Evolutionary conservation across 2,329 filamentous ascomycete species (phyloP), one percentile per base, ranked within the genome.

Genomic region (Ophiostoma triangulosporum): DNA sequence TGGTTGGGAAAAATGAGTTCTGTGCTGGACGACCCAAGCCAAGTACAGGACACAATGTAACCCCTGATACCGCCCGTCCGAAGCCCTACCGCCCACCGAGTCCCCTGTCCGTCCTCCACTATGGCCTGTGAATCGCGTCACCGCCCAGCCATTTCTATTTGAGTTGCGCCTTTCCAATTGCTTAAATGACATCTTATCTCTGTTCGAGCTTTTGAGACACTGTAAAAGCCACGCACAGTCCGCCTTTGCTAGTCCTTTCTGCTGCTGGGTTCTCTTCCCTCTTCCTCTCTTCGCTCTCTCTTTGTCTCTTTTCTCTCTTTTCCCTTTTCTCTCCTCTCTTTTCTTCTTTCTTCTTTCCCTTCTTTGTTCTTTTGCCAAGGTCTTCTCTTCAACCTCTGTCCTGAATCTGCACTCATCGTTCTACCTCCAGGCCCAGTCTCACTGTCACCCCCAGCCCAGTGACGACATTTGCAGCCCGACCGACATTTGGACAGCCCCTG

Each of bases 1-100:
- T 51, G 54, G 51, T 35, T 53, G 51, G 54, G 54, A 38, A 51
- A 56, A 51, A 53, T 53, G 51, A 55, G 46, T 22, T 50, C 29
- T 46, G 26, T 15, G 15, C 24, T 29, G 43, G 24, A 29, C 43
- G 26, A 26, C 26, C 50, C 52, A 50, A 35, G 53, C 40, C 32
- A 48, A 35, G 46, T 32, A 43, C 53, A 29, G 32, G 48, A 43
- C 46, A 17, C 32, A 35, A 24, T 35, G 38, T 27, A 17, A 24
- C 31, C 32, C 38, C 38, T 35, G 48, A 32, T 32, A 52, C 36
- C 22, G 50, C 22, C 27, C 27, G 31, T 50, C 36, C 12, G 29
- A 32, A 43, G 36, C 20, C n/a, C 27, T 29, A 46, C 43, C 40
- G 15, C 43, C 26, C 43, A 26, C 43, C 43, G 43, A 17, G 15